Evolutionary conservation across 176 grass and related monocot species (phyloP), one percentile per base, ranked within the genome.

Genomic region (Oropetium thomaeum): DNA sequence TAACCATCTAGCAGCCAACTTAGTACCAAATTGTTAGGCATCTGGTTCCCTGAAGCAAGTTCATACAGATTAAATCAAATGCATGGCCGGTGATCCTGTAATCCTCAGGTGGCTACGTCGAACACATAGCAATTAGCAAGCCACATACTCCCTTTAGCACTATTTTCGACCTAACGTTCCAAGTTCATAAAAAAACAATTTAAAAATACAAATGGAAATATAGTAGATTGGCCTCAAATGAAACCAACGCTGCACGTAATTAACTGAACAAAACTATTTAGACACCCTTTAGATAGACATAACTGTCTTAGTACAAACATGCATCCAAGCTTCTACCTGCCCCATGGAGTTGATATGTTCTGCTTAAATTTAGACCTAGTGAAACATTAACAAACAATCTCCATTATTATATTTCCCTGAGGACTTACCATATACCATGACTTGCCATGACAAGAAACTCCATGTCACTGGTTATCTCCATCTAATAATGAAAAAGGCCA

Each of bases 361-460:
- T 53, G 44, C 5, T 71, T 54, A 28, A 35, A 14, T 33, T 42
- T 11, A 9, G 19, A 67, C 29, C 63, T 51, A 20, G 57, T 19
- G 58, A 30, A 11, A 8, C 58, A 49, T 23, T 47, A 64, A 75
- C 33, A 52, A 15, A 69, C 43, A 27, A 38, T 20, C 7, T 14
- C 53, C 17, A 11, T 11, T 38, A 17, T 43, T 76, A 60, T 39
- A 48, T 58, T 76, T 59, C 11, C 4, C 30, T 76, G 27, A 74
- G 32, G 23, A 64, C 78, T 57, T 73, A 87, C 85, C 79, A 87
- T 45, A 87, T 53, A 32, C 65, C 44, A 25, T 39, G 71, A 54
- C 64, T 81, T 81, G 71, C 78, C 70, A 87, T 33, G 31, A 87
- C 37, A 55, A 87, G 62, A 76, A 87, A 77, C 20, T 87, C 72